These are phyloP conservation scores for Apiotrichum sp. DNA, from an alignment of 1,284 basidiomycete species.

Conservation along the genomic window DNA sequence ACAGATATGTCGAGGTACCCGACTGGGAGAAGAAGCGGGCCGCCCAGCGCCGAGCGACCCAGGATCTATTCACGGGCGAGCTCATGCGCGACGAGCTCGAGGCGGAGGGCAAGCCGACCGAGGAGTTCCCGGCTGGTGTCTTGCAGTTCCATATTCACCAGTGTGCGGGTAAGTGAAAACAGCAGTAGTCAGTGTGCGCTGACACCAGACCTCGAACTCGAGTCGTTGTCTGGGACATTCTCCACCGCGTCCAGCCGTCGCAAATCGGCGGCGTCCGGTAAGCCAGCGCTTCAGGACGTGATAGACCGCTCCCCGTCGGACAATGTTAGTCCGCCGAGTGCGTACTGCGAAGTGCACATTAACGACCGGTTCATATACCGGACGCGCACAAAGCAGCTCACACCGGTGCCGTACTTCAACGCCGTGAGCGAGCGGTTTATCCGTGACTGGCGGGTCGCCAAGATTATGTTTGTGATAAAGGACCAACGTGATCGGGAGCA, in stretches of 20 bases:
- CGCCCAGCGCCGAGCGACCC: slow-evolving; percentile 35
- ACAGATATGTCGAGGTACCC: slow-evolving; percentile 22
- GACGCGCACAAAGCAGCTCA: slow-evolving; percentile 48
- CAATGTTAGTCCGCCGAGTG: slow-evolving; percentile 41
- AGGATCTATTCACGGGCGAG: slow-evolving; percentile 43
- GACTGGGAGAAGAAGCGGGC: slow-evolving; percentile 39
- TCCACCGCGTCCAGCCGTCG: slow-evolving; percentile 18
- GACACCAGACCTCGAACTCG: slow-evolving; percentile 36
- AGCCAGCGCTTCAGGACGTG: slow-evolving; percentile 37
- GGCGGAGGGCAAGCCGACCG: slow-evolving; percentile 29
- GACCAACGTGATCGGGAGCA: slow-evolving; percentile 48
- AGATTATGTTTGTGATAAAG: slow-evolving; percentile 47
- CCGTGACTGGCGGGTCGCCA: slow-evolving; percentile 48
- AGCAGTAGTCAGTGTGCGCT: neutral
- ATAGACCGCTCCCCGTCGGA: slow-evolving; percentile 39
- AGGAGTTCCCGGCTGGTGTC: slow-evolving; percentile 37
- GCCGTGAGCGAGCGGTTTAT: slow-evolving; percentile 50
- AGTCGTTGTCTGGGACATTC: slow-evolving; percentile 37
- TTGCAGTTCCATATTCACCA: slow-evolving; percentile 46
- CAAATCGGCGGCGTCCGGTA: slow-evolving; percentile 35
- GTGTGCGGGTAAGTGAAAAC: slow-evolving; percentile 27
- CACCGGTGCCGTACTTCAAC: slow-evolving; percentile 49
- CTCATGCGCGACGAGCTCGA: slow-evolving; percentile 44
- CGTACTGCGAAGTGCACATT: slow-evolving; percentile 48
- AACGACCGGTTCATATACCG: slow-evolving; percentile 49